Conservation (phyloP, 2,329 filamentous ascomycete species). For the Pleochaeta shiraiana region DNA sequence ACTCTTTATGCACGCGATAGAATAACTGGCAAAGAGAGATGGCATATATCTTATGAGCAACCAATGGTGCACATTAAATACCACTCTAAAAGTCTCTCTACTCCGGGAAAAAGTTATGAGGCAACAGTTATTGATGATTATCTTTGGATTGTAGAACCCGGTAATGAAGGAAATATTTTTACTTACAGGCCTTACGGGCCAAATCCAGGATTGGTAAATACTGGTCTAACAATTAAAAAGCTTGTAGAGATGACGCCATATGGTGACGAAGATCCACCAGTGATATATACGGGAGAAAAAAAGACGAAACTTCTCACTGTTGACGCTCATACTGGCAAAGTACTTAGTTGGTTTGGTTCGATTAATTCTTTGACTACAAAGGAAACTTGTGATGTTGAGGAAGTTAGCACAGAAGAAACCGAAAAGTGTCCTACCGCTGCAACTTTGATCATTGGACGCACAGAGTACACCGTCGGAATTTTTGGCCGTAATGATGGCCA, state of each 20-base stretch:
- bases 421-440: conserved; percentile 46
- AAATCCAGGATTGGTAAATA: conserved; percentile 36
- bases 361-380: conserved; percentile 45
- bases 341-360: conserved; percentile 68
- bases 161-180: conserved; percentile 66
- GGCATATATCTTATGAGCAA: conserved; percentile 65
- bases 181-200: conserved; percentile 52
- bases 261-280: conserved; percentile 47
- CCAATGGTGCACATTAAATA: conserved; percentile 86
- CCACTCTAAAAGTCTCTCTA: conserved; percentile 45
- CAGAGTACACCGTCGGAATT: conserved; percentile 78
- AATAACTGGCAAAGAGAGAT: conserved; percentile 61
- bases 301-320: conserved; percentile 76
- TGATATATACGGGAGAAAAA: conserved; percentile 83
- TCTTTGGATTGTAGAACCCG: conserved; percentile 90
- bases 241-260: conserved; percentile 67
- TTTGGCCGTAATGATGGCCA: conserved; percentile 51
- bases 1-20: conserved; percentile 81
- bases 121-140: conserved; percentile 54
- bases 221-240: conserved; percentile 59
- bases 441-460: conserved; percentile 63
- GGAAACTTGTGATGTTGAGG: conserved; percentile 38
- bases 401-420: conserved; percentile 37
- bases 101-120: conserved; percentile 34
- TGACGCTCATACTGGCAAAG: conserved; percentile 63